phyloP scores from a whole-genome alignment of 2,329 filamentous ascomycete genomes.

The Colletotrichum coccodes region DNA sequence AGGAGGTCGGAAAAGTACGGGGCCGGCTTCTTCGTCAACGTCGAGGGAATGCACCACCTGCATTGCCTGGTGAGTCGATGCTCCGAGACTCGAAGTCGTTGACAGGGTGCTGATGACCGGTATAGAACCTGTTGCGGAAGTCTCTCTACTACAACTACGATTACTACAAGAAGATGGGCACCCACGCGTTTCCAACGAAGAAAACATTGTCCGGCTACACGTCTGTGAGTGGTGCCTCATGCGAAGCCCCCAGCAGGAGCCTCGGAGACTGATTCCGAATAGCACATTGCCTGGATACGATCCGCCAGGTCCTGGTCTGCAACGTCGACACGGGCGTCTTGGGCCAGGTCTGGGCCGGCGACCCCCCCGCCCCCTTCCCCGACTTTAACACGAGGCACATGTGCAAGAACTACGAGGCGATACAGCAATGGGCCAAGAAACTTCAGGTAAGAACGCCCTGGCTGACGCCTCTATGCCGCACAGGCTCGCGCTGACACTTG shows the following conservation, averaged over 20 bases:
- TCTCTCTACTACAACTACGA: conserved; percentile 68
- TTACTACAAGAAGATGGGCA: conserved; percentile 61
- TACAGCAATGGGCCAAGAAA: conserved; percentile 63
- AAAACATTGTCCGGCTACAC: conserved; percentile 64
- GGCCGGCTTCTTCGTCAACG: conserved; percentile 67
- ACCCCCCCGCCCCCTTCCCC: conserved; percentile 60
- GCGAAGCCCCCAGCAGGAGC: fast-evolving
- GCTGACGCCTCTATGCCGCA: not conserved
- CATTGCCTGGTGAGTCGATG: conserved; percentile 62
- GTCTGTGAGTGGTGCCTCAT: conserved; percentile 56
- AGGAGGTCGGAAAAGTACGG: conserved; percentile 65
- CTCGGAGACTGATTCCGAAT: not conserved
- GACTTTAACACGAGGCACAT: conserved; percentile 71
- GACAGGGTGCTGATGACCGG: not conserved
- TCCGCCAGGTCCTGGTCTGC: conserved; percentile 73
- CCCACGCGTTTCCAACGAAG: conserved; percentile 66
- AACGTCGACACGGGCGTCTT: conserved; percentile 68
- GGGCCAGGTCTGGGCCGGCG: conserved; percentile 69
- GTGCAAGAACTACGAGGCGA: conserved; percentile 66
- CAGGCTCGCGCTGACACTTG: not conserved
- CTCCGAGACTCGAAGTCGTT: fast-evolving
- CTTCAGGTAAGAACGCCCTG: conserved; percentile 51
- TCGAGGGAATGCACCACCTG: conserved; percentile 66
- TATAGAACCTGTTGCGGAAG: conserved; percentile 68
- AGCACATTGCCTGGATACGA: conserved; percentile 70